Percentiles rank a stretch among this genome's conserved stretches.
These are phyloP conservation scores for Arthrobotrys entomopaga DNA, from an alignment of 2,329 filamentous ascomycete genomes.

Conservation along the genomic window DNA sequence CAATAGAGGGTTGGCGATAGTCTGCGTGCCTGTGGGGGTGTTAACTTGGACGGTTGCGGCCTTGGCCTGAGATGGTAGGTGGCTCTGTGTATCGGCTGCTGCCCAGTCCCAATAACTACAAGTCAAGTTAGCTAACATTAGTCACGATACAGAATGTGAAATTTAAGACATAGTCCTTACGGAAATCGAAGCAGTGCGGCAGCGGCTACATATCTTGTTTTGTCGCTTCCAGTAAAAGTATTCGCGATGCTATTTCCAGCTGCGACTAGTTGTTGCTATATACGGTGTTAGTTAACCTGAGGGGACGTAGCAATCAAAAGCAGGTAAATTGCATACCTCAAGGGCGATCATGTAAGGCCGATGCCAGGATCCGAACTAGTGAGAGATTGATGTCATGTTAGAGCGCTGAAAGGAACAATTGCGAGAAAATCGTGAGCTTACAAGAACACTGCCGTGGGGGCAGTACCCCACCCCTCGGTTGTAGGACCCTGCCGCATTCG, in stretches of 20 bases:
- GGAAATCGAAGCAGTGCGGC: slow-evolving; percentile 52
- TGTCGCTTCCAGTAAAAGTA: slow-evolving; percentile 50
- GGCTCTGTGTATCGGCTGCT: slow-evolving; percentile 30
- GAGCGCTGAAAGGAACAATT: not conserved
- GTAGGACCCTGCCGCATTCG: not conserved
- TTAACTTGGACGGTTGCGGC: slow-evolving; percentile 38
- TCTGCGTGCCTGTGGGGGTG: slow-evolving; percentile 21
- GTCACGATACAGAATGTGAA: not conserved
- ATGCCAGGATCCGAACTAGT: slow-evolving; percentile 59
- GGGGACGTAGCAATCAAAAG: not conserved
- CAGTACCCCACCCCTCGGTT: slow-evolving; percentile 19
- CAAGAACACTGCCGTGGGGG: slow-evolving; percentile 32
- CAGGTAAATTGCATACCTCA: slow-evolving; percentile 53
- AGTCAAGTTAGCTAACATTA: slow-evolving; percentile 21
- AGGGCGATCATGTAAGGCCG: slow-evolving; percentile 58
- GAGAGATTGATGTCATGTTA: not conserved
- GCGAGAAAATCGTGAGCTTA: not conserved
- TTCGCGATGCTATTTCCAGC: slow-evolving; percentile 46
- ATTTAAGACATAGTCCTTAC: slow-evolving; percentile 40
- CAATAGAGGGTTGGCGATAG: slow-evolving; percentile 18
- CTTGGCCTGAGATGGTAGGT: slow-evolving; percentile 39
- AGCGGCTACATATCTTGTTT: slow-evolving; percentile 54
- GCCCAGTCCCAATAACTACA: slow-evolving; percentile 58
- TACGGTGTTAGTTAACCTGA: too few relatives aligned
- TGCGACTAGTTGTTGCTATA: slow-evolving; percentile 50